Evolutionary conservation across 1,139 yeast species (phyloP).

Genomic region (Lodderomyces elongisporus): DNA sequence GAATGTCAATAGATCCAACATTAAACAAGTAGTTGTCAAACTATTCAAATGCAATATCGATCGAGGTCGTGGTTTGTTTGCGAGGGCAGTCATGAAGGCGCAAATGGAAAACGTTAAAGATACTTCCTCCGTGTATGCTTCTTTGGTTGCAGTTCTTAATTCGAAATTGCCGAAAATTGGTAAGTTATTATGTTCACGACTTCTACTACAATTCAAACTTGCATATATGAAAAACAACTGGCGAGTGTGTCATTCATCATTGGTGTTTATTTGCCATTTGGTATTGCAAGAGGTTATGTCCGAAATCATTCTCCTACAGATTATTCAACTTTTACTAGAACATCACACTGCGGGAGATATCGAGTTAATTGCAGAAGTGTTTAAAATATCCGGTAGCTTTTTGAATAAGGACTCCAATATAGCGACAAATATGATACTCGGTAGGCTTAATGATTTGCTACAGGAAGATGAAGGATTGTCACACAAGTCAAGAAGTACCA

Average conservation of each 20-base stretch:
- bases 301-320: conserved; percentile 60
- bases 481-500: conserved; percentile 40
- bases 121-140: conserved; percentile 48
- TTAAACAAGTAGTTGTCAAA: conserved; percentile 43
- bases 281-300: conserved; percentile 62
- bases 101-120: conserved; percentile 38
- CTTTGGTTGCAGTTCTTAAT: conserved; percentile 57
- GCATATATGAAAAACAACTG: conserved; percentile 49
- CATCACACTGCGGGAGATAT: conserved; percentile 46
- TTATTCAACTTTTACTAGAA: conserved; percentile 53
- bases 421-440: conserved; percentile 49
- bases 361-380: conserved; percentile 20
- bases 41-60: conserved; percentile 51
- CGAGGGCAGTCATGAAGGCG: conserved; percentile 52
- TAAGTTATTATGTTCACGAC: conserved; percentile 47
- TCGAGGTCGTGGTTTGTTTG: conserved; percentile 58
- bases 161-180: conserved; percentile 71
- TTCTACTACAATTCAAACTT: conserved; percentile 56
- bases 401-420: conserved; percentile 19
- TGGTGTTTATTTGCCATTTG: conserved; percentile 55
- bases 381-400: conserved; percentile 22
- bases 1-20: conserved; percentile 41
- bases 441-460: conserved; percentile 53
- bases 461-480: conserved; percentile 48
- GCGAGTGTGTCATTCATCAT: conserved; percentile 35